Base-by-base conservation (phyloP, 768 basidiomycete genomes). In the Pulveroboletus sp. region DNA sequence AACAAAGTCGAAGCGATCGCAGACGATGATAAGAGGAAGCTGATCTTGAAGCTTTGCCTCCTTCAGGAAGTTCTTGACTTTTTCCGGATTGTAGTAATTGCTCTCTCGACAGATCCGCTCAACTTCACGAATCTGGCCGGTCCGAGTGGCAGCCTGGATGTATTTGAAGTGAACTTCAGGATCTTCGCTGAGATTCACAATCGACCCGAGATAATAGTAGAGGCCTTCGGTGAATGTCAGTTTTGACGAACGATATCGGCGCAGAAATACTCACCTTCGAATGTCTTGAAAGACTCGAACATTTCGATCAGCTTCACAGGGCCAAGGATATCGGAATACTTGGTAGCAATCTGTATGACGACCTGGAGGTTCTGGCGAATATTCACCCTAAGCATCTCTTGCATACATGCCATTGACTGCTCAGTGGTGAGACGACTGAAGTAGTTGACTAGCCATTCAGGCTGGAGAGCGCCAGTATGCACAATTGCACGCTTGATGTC, bases 11-110 rank as follows among this genome's bases (percentile, higher is more conserved):
- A 98, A 99, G 33, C 97, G 93, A 68, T 99, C 97, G 79, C 97
- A 98, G 61, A 99, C 97, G 57, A 99, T 98, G 76, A 98, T 99
- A 59, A 99, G 85, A 5, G 97, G 97, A 32, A 99, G 84, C 66
- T 98, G 97, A 65, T 98, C 97, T 32, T 84, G 73, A 24, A 99
- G 84, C 63, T 97, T 94, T 62, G 97, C 94, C 65, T 99, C 97
- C 71, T 97, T 97, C 69, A 97, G 83, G 86, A 97, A 98, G 73
- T 99, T 99, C 80, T 99, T 98, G 80, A 98, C 97, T 72, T 99
- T 99, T 76, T 99, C 97, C 1, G 97, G 91, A 69, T 94, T 97
- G 79, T 98, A 98, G 72, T 76, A 77, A 72, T 98, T 97, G 69
- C 90, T 93, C 74, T 99, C 97, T 45, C 97, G 79, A 66, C 94